phyloP scores from a whole-genome alignment of 495 filamentous ascomycete species.

The Aspergillus affinis region DNA sequence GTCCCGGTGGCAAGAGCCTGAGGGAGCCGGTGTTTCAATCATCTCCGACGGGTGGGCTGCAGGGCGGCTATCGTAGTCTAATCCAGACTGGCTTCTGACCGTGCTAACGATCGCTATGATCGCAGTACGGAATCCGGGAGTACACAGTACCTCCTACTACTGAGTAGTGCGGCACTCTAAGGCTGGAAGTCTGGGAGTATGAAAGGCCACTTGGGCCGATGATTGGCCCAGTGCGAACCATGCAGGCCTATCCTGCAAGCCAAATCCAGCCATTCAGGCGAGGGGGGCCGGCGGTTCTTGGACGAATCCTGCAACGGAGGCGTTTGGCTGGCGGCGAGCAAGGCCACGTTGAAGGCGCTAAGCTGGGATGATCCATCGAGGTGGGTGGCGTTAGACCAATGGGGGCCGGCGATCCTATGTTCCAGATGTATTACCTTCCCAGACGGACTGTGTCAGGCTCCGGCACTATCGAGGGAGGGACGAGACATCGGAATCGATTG shows the following conservation, averaged over 20 bases:
- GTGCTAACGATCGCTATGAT: neutral
- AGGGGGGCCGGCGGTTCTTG: constrained; percentile 11
- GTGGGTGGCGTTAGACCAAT: constrained; percentile 15
- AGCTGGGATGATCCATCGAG: constrained; percentile 8
- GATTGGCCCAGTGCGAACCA: neutral
- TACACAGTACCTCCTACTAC: neutral
- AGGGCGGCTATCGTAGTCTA: neutral
- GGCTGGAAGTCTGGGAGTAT: neutral
- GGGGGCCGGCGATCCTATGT: neutral
- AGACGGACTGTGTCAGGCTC: constrained; percentile 6
- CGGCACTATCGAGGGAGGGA: neutral
- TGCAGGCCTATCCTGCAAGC: neutral
- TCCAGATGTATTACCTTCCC: neutral
- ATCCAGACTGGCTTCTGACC: neutral
- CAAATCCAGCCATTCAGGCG: constrained; percentile 14
- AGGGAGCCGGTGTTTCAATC: neutral
- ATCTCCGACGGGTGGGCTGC: neutral
- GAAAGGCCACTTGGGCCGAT: neutral
- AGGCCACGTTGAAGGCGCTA: constrained; percentile 23
- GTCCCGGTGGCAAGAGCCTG: neutral
- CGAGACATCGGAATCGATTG: constrained; percentile 17
- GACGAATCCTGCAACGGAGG: constrained; percentile 18
- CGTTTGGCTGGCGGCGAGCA: constrained; percentile 22
- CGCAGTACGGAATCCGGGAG: neutral
- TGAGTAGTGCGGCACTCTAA: neutral